Conservation (phyloP, 1,284 basidiomycete species). For the Fomitiporia mediterranea region DNA sequence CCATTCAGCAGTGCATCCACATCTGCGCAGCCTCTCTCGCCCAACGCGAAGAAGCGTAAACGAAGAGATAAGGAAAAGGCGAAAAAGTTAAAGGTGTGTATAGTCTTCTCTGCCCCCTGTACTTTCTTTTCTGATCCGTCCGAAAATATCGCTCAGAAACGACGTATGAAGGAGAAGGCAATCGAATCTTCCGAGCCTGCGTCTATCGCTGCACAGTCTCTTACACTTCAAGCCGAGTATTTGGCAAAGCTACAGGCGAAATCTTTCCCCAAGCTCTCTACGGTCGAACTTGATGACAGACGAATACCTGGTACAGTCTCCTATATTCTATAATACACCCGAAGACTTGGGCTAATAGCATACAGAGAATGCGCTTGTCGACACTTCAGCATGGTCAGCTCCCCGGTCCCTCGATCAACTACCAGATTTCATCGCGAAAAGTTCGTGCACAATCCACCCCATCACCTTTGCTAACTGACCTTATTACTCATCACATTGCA, state of each 20-base stretch:
- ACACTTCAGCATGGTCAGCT: slow-evolving; percentile 67
- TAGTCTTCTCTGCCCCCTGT: slow-evolving; percentile 18
- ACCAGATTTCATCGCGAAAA: slow-evolving; percentile 65
- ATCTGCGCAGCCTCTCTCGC: slow-evolving; percentile 20
- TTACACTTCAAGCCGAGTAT: slow-evolving; percentile 54
- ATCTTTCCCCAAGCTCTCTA: slow-evolving; percentile 57
- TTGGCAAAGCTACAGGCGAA: slow-evolving; percentile 58
- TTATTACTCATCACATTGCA: background rate
- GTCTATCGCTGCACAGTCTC: slow-evolving; percentile 54
- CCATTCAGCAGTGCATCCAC: slow-evolving; percentile 30
- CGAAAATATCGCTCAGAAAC: slow-evolving; percentile 42
- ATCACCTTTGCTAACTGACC: slow-evolving; percentile 3
- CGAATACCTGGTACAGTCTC: slow-evolving; percentile 59
- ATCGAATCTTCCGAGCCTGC: slow-evolving; percentile 36
- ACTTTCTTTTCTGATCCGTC: slow-evolving; percentile 18
- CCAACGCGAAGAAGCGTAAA: slow-evolving; percentile 58
- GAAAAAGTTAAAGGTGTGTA: slow-evolving; percentile 52
- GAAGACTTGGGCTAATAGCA: slow-evolving; percentile 43
- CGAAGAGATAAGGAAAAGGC: slow-evolving; percentile 67
- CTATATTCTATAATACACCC: too few relatives aligned
- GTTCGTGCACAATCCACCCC: slow-evolving; percentile 34
- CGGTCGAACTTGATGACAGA: slow-evolving; percentile 68
- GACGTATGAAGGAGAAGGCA: slow-evolving; percentile 51
- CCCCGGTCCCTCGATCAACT: slow-evolving; percentile 66
- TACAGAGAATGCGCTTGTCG: slow-evolving; percentile 65